phyloP scores from a whole-genome alignment of 208 protist species.

The Phytomonas francai region DNA sequence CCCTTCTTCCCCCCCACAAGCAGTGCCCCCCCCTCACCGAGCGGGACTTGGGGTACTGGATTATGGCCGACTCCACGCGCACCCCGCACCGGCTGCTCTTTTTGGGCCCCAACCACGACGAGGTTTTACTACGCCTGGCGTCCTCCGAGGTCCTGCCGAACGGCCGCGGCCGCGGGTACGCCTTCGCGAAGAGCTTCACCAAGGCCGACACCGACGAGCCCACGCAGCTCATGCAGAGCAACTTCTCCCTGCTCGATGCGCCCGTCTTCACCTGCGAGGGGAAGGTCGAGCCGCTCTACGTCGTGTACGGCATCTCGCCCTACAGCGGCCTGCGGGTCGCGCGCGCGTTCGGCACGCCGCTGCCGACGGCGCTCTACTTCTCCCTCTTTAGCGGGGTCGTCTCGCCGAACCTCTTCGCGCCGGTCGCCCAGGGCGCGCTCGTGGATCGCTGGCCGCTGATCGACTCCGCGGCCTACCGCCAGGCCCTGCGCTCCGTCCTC shows the following conservation, averaged over 20 bases:
- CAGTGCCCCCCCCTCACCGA: constrained; percentile 22
- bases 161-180: constrained; percentile 13
- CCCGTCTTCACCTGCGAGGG: constrained; percentile 34
- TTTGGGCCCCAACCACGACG: constrained; percentile 17
- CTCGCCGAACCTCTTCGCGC: constrained; percentile 51
- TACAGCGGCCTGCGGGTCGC: constrained; percentile 14
- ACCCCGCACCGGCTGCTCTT: constrained; percentile 22
- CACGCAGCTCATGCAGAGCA: constrained; percentile 26
- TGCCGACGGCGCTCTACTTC: constrained; percentile 58
- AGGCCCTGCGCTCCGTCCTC: constrained; percentile 50
- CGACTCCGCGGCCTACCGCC: constrained; percentile 63
- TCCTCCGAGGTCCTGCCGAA: constrained; percentile 14
- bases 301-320: constrained; percentile 27
- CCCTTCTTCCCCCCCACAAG: background rate
- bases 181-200: constrained; percentile 19
- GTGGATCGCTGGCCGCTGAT: constrained; percentile 82
- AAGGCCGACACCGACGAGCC: constrained; percentile 16
- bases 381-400: constrained; percentile 52
- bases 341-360: constrained; percentile 38
- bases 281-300: constrained; percentile 21
- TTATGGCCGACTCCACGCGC: constrained; percentile 24
- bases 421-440: constrained; percentile 41
- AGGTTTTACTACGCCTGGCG: constrained; percentile 6
- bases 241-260: constrained; percentile 39
- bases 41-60: constrained; percentile 23